Percentiles rank a stretch among this genome's conserved stretches.
phyloP scores from a whole-genome alignment of 2,329 filamentous ascomycete genomes.

The Hypoxylon sp. region DNA sequence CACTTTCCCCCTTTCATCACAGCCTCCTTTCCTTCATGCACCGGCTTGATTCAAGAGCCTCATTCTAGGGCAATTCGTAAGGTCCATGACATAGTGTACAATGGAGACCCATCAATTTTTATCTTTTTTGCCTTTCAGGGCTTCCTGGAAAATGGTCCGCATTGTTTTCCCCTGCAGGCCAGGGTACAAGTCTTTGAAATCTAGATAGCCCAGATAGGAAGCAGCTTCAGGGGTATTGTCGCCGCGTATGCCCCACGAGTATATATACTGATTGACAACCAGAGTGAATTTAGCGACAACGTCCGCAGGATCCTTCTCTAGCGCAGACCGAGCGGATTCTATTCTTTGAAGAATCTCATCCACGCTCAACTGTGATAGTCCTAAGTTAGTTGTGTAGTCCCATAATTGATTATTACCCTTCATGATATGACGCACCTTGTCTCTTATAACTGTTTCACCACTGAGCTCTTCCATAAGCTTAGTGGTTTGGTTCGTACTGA shows the following conservation, averaged over 20 bases:
- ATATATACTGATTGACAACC: conserved; percentile 57
- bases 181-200: conserved; percentile 67
- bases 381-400: neutral
- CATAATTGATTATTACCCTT: neutral
- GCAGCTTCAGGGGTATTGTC: conserved; percentile 69
- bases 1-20: too few relatives aligned
- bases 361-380: conserved; percentile 21
- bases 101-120: neutral
- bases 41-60: neutral
- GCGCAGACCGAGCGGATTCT: neutral
- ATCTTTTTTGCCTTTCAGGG: conserved; percentile 57
- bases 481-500: conserved; percentile 62
- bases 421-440: conserved; percentile 24
- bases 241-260: conserved; percentile 63
- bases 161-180: conserved; percentile 61
- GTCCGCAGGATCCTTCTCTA: conserved; percentile 28
- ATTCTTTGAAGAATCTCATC: conserved; percentile 18
- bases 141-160: conserved; percentile 57
- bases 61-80: neutral
- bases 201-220: conserved; percentile 68
- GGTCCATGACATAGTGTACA: neutral
- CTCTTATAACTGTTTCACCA: conserved; percentile 57
- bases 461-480: conserved; percentile 60
- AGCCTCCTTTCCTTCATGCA: too few relatives aligned
- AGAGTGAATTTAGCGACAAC: neutral